Conservation (phyloP, 257 asterid species). For the Solanum chilense region DNA sequence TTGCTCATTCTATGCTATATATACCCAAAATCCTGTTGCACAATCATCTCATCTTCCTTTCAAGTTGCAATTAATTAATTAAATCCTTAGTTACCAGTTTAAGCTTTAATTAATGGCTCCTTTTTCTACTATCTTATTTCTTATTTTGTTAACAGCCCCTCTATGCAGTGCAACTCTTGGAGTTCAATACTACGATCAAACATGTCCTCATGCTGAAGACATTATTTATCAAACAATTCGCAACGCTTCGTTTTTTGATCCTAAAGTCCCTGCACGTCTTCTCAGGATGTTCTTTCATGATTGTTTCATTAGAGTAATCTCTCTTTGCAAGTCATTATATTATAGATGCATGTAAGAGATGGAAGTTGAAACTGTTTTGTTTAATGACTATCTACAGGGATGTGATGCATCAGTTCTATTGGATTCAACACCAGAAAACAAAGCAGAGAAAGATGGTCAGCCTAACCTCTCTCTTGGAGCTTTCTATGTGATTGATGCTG, state of each 20-base stretch:
- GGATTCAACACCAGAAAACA: slow-evolving; percentile 52
- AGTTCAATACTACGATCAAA: slow-evolving; percentile 37
- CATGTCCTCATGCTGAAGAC: slow-evolving; percentile 61
- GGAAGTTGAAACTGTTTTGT: background rate
- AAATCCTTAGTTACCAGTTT: background rate
- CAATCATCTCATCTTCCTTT: slow-evolving; percentile 4
- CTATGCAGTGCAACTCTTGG: slow-evolving; percentile 40
- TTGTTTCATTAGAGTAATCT: slow-evolving; percentile 54
- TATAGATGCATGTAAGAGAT: background rate
- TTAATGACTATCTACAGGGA: slow-evolving; percentile 32
- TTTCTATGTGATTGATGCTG: slow-evolving; percentile 60
- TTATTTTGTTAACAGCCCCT: slow-evolving; percentile 14
- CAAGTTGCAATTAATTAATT: background rate
- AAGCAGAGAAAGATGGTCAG: slow-evolving; percentile 78
- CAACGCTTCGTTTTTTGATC: slow-evolving; percentile 33
- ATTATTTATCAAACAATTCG: slow-evolving; percentile 38
- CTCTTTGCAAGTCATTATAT: background rate
- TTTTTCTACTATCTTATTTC: background rate
- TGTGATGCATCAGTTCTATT: slow-evolving; percentile 77
- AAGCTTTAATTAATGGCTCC: slow-evolving; percentile 2
- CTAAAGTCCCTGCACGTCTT: slow-evolving; percentile 58
- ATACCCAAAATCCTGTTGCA: slow-evolving; percentile 10
- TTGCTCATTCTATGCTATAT: slow-evolving; percentile 12
- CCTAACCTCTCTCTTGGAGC: slow-evolving; percentile 58
- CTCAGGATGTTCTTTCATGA: slow-evolving; percentile 85